Base-by-base conservation (phyloP, 768 basidiomycete genomes). In the Naganishia vishniacii region DNA sequence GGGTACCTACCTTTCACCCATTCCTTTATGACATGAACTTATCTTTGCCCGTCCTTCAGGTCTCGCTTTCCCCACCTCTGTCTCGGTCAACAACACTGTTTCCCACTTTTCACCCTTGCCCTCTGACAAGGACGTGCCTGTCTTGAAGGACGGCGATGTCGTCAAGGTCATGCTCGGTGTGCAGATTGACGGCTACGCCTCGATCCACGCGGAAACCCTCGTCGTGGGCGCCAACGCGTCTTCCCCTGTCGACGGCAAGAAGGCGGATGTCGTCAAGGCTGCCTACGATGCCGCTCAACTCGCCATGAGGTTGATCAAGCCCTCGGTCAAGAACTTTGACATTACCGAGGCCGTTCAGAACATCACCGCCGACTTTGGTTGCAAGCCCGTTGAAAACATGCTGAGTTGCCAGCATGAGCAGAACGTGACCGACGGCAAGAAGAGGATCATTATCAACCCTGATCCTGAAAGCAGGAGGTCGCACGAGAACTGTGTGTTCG, bases 381-480 rank as follows among this genome's bases (percentile, higher is more conserved):
- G 91, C 82, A 89, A 91, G 75, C 89, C 92, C 44, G 91, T 99
- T 40, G 95, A 99, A 83, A 92, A 92, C 62, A 93, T 92, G 91
- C 84, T 95, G 32, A 91, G 89, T 61, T 93, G 91, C 82, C 88
- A 93, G 77, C 91, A 94, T 77, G 83, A 85, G n/a, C 88, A 91
- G 74, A 90, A 92, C 72, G 85, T 91, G 65, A 91, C 94, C 70
- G 92, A 95, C 77, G 92, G 92, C 61, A 94, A 93, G 82, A 97
- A 95, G 81, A 84, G 91, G 29, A 85, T 97, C 74, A 90, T 97
- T 69, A 78, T 92, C 66, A 93, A 93, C 80, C 92, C 92, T 28
- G 85, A 83, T 41, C 88, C 92, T 66, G 79, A 81, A 47, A 91
- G 93, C 78, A 89, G 84, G 78, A 82, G 85, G 69, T 92, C 93